phyloP scores from a whole-genome alignment of 208 protist species.

The Trypanosoma lewisi region DNA sequence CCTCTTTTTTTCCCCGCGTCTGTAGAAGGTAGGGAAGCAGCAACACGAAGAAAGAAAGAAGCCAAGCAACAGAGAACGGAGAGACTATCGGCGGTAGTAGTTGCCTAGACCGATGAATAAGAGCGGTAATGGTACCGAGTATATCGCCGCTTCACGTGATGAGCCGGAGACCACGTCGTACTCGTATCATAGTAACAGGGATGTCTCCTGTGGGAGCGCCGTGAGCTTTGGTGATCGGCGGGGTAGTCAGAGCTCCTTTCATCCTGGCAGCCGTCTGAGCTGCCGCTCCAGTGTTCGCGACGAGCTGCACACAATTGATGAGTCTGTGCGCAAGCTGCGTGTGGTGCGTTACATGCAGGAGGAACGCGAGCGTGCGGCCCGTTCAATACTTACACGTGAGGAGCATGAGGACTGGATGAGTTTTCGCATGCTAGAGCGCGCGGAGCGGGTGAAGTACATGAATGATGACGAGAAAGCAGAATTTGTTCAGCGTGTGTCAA shows the following conservation, averaged over 20 bases:
- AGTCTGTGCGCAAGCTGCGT: constrained; percentile 81
- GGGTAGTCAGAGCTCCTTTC: constrained; percentile 51
- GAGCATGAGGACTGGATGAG: constrained; percentile 75
- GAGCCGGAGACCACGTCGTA: neutral
- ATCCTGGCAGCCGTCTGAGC: constrained; percentile 64
- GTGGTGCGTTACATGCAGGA: constrained; percentile 85
- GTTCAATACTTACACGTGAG: constrained; percentile 61
- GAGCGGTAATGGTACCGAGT: neutral
- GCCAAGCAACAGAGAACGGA: too few species aligned
- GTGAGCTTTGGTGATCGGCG: constrained; percentile 22
- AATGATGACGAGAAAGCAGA: constrained; percentile 65
- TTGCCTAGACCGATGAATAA: too few species aligned
- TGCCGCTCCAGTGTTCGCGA: constrained; percentile 73
- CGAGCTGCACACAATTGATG: constrained; percentile 68
- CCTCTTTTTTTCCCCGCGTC: neutral
- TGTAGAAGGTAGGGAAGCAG: neutral
- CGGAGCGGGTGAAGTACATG: constrained; percentile 73
- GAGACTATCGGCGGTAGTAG: too few species aligned
- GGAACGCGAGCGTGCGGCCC: constrained; percentile 68
- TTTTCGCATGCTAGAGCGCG: constrained; percentile 61
- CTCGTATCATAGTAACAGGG: neutral
- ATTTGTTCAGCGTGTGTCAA: constrained; percentile 60
- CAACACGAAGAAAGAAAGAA: neutral
- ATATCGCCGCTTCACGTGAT: constrained; percentile 1
- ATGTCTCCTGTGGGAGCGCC: constrained; percentile 3